These are phyloP conservation scores for Prunella vulgaris DNA, from an alignment of 257 asterid species.

Conservation along the genomic window DNA sequence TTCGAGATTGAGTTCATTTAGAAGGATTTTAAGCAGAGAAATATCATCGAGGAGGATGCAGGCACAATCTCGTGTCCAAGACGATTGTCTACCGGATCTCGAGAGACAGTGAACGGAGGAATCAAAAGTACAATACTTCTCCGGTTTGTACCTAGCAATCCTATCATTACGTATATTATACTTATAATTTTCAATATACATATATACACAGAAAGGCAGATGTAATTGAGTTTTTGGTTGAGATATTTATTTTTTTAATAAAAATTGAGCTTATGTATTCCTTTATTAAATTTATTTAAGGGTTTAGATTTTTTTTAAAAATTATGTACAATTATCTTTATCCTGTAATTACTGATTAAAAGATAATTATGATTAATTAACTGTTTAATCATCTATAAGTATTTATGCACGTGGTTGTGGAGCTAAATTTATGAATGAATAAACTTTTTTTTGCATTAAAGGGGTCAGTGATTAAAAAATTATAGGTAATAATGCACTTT, in stretches of 20 bases:
- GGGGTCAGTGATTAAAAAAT: too few species aligned
- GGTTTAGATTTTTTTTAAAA: too few species aligned
- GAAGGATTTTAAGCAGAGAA: conserved; percentile 62
- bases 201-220: background rate
- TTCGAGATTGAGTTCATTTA: conserved; percentile 65
- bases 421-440: too few species aligned
- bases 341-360: too few species aligned
- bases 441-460: too few species aligned
- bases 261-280: background rate
- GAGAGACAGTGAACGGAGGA: conserved; percentile 51
- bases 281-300: too few species aligned
- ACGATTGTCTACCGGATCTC: conserved; percentile 40
- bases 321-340: too few species aligned
- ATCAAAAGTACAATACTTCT: conserved; percentile 20
- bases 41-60: conserved; percentile 54
- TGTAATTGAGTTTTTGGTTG: background rate
- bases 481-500: too few species aligned
- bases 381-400: too few species aligned
- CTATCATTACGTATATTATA: background rate
- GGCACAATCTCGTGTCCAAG: conserved; percentile 34
- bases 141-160: conserved; percentile 18
- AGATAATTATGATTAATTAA: too few species aligned
- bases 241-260: background rate
- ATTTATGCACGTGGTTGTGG: too few species aligned
- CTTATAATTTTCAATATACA: background rate